These are phyloP conservation scores for Hymenochaete sp. DNA, from an alignment of 1,284 basidiomycete species.

Conservation along the genomic window DNA sequence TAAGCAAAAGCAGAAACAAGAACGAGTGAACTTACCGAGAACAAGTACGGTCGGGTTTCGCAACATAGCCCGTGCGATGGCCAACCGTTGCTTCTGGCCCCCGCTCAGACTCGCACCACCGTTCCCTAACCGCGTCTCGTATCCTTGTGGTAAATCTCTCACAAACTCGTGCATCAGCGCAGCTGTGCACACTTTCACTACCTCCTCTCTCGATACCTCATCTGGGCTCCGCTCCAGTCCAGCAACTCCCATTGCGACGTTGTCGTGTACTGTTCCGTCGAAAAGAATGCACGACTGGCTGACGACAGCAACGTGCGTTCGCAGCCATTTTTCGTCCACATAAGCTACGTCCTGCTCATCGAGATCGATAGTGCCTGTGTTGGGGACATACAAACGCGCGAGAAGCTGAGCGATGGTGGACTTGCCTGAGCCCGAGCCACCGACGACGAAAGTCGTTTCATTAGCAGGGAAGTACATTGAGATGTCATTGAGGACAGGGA, in stretches of 20 bases:
- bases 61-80: constrained; percentile 82
- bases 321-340: constrained; percentile 71
- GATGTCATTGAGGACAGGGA: constrained; percentile 54
- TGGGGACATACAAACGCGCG: constrained; percentile 69
- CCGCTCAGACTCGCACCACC: constrained; percentile 79
- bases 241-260: constrained; percentile 74
- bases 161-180: constrained; percentile 89
- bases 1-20: too few species aligned
- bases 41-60: constrained; percentile 87
- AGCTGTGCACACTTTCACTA: constrained; percentile 74
- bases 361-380: constrained; percentile 55
- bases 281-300: constrained; percentile 75
- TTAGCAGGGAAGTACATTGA: constrained; percentile 72
- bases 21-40: constrained; percentile 56
- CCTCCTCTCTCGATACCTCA: constrained; percentile 57
- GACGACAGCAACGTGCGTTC: constrained; percentile 70
- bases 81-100: constrained; percentile 88
- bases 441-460: constrained; percentile 91
- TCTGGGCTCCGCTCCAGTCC: constrained; percentile 33
- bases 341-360: constrained; percentile 77
- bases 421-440: constrained; percentile 87
- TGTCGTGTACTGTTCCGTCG: constrained; percentile 80
- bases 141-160: constrained; percentile 73
- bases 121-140: constrained; percentile 75
- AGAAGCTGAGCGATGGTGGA: constrained; percentile 84